phyloP scores from a whole-genome alignment of 805 yeast species.

The Wickerhamiella nectarea region DNA sequence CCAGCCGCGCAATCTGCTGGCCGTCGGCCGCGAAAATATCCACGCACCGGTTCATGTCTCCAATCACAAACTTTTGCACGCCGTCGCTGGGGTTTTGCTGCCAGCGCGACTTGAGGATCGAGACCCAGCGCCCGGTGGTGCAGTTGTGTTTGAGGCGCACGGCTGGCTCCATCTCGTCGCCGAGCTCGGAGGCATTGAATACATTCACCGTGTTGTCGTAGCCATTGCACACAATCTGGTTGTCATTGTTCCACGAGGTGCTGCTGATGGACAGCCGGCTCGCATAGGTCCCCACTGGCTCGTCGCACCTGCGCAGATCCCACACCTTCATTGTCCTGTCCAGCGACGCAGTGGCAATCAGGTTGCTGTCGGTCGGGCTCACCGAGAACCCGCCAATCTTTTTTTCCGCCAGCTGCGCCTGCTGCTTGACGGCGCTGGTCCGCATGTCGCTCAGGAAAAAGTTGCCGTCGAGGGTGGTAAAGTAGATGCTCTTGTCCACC shows the following conservation, averaged over 20 bases:
- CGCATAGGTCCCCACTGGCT: constrained; percentile 41
- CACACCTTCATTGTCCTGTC: constrained; percentile 76
- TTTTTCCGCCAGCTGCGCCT: constrained; percentile 60
- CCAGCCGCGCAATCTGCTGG: constrained; percentile 60
- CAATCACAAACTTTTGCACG: constrained; percentile 74
- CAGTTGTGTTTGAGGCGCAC: constrained; percentile 73
- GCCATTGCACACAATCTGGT: constrained; percentile 76
- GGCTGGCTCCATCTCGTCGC: constrained; percentile 39
- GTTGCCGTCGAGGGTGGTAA: constrained; percentile 70
- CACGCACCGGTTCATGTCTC: constrained; percentile 78
- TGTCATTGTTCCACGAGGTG: constrained; percentile 64
- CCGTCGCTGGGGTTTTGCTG: constrained; percentile 59
- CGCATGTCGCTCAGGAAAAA: constrained; percentile 66
- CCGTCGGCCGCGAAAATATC: constrained; percentile 76
- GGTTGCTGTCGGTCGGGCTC: constrained; percentile 52
- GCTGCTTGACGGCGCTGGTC: constrained; percentile 20
- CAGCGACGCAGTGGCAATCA: constrained; percentile 76
- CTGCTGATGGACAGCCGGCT: constrained; percentile 74
- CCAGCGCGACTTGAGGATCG: constrained; percentile 81
- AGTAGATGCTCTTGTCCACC: constrained; percentile 46
- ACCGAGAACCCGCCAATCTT: constrained; percentile 83
- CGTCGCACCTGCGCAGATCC: constrained; percentile 47
- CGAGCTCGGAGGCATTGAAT: constrained; percentile 32
- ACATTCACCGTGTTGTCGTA: constrained; percentile 75
- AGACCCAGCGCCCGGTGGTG: constrained; percentile 95